Evolutionary conservation across 2,329 filamentous ascomycete species (phyloP).

Genomic region (Mycosphaerella arachidis): DNA sequence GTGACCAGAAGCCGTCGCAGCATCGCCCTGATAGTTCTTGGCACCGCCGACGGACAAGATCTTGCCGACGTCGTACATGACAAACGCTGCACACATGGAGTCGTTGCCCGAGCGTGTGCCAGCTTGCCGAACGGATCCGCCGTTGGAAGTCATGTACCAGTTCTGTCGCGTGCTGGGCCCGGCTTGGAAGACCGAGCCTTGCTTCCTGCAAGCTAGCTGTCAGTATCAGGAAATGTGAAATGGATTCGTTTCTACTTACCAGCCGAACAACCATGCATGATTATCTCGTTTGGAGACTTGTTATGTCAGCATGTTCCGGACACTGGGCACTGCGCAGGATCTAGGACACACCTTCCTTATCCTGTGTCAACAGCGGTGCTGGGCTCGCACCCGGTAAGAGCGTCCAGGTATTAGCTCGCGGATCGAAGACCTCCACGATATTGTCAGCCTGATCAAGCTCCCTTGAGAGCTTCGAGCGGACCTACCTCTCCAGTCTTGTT

Average conservation of each 20-base stretch:
- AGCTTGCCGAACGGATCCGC: constrained; percentile 40
- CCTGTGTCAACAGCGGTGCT: constrained; percentile 33
- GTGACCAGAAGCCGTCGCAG: constrained; percentile 44
- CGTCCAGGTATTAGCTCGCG: constrained; percentile 45
- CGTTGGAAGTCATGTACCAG: constrained; percentile 50
- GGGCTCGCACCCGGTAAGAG: constrained; percentile 37
- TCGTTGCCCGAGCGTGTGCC: constrained; percentile 44
- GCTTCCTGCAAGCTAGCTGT: too few species aligned
- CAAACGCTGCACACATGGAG: constrained; percentile 51
- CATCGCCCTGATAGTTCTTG: constrained; percentile 42
- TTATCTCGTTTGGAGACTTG: constrained; percentile 41
- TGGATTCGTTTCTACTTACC: constrained; percentile 32
- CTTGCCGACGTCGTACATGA: constrained; percentile 58
- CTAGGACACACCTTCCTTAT: constrained; percentile 40
- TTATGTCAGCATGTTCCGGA: neutral
- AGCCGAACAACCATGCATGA: constrained; percentile 53
- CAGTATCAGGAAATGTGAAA: too few species aligned
- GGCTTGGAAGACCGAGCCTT: constrained; percentile 42
- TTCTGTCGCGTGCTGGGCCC: constrained; percentile 53
- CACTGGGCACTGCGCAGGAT: neutral
- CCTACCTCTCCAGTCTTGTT: constrained; percentile 44
- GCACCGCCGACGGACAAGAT: constrained; percentile 52
- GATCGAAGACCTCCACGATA: constrained; percentile 25
- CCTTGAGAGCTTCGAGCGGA: neutral
- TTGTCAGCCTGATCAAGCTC: neutral